phyloP scores from a whole-genome alignment of 2,329 filamentous ascomycete genomes.

The Lachnellula arida region DNA sequence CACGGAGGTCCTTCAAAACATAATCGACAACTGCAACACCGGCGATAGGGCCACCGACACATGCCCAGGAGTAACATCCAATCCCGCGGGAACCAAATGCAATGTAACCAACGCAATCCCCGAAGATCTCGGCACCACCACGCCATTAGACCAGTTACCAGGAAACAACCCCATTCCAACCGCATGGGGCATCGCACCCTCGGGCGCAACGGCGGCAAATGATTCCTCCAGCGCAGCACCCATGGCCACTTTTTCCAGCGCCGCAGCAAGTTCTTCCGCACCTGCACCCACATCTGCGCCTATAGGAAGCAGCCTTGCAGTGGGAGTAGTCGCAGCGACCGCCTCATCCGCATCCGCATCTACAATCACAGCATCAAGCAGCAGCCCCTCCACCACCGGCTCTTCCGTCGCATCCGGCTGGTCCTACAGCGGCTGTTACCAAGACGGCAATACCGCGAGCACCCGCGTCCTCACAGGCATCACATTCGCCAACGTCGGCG shows the following conservation, averaged over 20 bases:
- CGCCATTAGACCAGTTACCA: conserved; percentile 45
- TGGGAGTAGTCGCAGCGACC: neutral
- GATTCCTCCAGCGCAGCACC: conserved; percentile 1
- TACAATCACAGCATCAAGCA: neutral
- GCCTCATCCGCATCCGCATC: neutral
- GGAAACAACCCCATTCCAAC: conserved; percentile 52
- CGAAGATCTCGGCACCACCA: conserved; percentile 34
- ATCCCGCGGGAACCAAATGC: conserved; percentile 44
- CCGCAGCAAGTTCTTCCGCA: neutral
- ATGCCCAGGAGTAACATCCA: conserved; percentile 53
- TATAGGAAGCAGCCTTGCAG: conserved; percentile 23
- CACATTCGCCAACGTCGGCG: conserved; percentile 38
- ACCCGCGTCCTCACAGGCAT: conserved; percentile 38
- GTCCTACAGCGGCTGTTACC: conserved; percentile 42
- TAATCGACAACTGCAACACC: conserved; percentile 66
- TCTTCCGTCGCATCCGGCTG: conserved; percentile 30
- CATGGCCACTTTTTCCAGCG: neutral
- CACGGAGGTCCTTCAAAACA: conserved; percentile 59
- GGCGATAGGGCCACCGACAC: conserved; percentile 56
- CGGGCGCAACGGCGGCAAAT: conserved; percentile 3
- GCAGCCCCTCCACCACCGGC: conserved; percentile 6
- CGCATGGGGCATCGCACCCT: conserved; percentile 35
- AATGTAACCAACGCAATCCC: conserved; percentile 44
- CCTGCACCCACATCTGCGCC: neutral
- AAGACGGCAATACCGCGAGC: conserved; percentile 23